These are phyloP conservation scores for Boletus fagicola DNA, from an alignment of 768 basidiomycete species.

Conservation along the genomic window DNA sequence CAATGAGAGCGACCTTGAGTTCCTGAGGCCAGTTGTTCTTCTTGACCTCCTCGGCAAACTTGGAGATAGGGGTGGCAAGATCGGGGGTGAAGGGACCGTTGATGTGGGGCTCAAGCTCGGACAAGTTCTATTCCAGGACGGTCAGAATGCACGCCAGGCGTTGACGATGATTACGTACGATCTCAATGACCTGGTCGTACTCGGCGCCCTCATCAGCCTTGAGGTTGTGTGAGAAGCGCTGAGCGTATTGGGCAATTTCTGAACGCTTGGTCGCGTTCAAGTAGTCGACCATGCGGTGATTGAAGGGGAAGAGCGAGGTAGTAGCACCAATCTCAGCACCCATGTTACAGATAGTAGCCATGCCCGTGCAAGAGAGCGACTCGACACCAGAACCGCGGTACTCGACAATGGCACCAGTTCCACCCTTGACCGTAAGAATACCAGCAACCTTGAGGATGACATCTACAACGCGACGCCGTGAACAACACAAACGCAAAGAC, in stretches of 20 bases:
- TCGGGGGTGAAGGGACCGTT: slow-evolving; percentile 99
- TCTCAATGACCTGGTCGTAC: slow-evolving; percentile 92
- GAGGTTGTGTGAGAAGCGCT: slow-evolving; percentile 87
- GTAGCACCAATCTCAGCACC: slow-evolving; percentile 99
- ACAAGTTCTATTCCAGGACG: slow-evolving; percentile 64
- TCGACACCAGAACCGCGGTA: slow-evolving; percentile 95
- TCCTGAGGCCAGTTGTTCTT: slow-evolving; percentile 97
- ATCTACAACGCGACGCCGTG: slow-evolving; percentile 45
- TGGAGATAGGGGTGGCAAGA: slow-evolving; percentile 96
- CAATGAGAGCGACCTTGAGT: slow-evolving; percentile 96
- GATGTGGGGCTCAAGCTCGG: slow-evolving; percentile 97
- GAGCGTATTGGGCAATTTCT: slow-evolving; percentile 86
- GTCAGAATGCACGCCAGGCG: neutral
- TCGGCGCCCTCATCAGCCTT: slow-evolving; percentile 83
- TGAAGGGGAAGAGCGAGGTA: slow-evolving; percentile 98
- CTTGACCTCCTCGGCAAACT: slow-evolving; percentile 89
- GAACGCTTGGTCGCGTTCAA: slow-evolving; percentile 91
- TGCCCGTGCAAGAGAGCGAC: slow-evolving; percentile 95
- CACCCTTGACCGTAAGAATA: slow-evolving; percentile 98
- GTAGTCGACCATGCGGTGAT: slow-evolving; percentile 90
- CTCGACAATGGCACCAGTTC: slow-evolving; percentile 98
- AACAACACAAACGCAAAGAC: neutral
- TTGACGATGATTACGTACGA: slow-evolving; percentile 49
- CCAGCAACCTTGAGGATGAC: slow-evolving; percentile 99
- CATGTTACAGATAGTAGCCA: slow-evolving; percentile 99